Conservation (phyloP, 768 basidiomycete genomes). For the Lactifluus volemus region DNA sequence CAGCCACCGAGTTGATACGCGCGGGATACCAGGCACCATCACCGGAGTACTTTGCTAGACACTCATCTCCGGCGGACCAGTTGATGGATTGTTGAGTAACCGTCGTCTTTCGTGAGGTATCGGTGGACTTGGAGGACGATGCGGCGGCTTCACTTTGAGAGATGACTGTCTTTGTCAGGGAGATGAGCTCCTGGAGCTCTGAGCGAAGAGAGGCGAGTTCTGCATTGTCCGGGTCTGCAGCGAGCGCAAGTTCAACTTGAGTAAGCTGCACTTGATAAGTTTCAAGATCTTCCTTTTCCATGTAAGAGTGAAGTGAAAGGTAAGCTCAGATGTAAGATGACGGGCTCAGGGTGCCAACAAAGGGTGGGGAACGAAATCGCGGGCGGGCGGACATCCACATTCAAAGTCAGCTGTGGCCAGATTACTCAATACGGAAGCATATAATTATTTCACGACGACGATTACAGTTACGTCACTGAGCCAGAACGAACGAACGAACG, state of each 20-base stretch:
- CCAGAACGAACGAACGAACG: not conserved
- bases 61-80: slow-evolving; percentile 82
- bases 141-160: slow-evolving; percentile 57
- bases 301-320: slow-evolving; percentile 17
- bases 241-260: slow-evolving; percentile 78
- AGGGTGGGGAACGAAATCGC: not conserved
- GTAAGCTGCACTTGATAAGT: slow-evolving; percentile 84
- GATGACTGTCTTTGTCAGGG: slow-evolving; percentile 64
- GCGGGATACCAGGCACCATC: slow-evolving; percentile 87
- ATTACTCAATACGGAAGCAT: not conserved
- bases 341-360: not conserved
- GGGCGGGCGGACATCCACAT: slow-evolving; percentile 1
- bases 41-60: slow-evolving; percentile 75
- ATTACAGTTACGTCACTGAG: not conserved
- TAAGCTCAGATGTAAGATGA: not conserved
- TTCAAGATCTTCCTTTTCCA: slow-evolving; percentile 71
- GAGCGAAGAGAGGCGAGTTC: slow-evolving; percentile 66
- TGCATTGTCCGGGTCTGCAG: slow-evolving; percentile 61
- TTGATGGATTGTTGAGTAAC: slow-evolving; percentile 39
- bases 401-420: slow-evolving; percentile 15
- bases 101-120: slow-evolving; percentile 46
- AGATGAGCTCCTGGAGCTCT: slow-evolving; percentile 77
- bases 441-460: not conserved
- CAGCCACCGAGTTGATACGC: slow-evolving; percentile 76
- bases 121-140: slow-evolving; percentile 40